Conservation (phyloP, 495 filamentous ascomycete genomes). For the Talaromyces nanjingensis region DNA sequence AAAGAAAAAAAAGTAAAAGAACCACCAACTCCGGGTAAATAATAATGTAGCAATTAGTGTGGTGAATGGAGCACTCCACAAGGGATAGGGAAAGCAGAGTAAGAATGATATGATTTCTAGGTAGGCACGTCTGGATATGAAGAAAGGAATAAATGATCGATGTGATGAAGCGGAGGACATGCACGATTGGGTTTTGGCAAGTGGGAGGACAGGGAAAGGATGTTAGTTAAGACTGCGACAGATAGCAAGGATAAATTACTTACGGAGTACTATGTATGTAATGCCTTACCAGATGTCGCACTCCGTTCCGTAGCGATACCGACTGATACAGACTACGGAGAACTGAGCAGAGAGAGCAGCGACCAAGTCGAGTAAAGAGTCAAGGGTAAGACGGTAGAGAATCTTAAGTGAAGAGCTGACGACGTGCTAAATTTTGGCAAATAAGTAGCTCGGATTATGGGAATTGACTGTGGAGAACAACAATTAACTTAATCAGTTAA, state of each 20-base stretch:
- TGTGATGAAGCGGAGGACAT: background rate
- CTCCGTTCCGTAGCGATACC: background rate
- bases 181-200: conserved; percentile 4
- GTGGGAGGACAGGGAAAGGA: background rate
- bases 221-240: background rate
- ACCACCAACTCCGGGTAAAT: background rate
- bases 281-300: background rate
- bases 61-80: background rate
- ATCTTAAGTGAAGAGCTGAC: background rate
- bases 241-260: background rate
- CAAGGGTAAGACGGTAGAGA: too few species aligned
- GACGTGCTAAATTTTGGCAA: background rate
- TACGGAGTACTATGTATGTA: background rate
- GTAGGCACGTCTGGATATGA: background rate
- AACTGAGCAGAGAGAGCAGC: background rate
- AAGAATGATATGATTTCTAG: background rate
- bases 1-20: background rate
- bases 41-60: background rate
- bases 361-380: background rate
- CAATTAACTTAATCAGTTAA: background rate
- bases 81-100: background rate
- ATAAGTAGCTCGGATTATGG: background rate
- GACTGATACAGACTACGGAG: background rate
- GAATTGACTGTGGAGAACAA: background rate
- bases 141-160: background rate